phyloP scores from a whole-genome alignment of 176 grass and related monocot species.

The Coix lacrymajobi region DNA sequence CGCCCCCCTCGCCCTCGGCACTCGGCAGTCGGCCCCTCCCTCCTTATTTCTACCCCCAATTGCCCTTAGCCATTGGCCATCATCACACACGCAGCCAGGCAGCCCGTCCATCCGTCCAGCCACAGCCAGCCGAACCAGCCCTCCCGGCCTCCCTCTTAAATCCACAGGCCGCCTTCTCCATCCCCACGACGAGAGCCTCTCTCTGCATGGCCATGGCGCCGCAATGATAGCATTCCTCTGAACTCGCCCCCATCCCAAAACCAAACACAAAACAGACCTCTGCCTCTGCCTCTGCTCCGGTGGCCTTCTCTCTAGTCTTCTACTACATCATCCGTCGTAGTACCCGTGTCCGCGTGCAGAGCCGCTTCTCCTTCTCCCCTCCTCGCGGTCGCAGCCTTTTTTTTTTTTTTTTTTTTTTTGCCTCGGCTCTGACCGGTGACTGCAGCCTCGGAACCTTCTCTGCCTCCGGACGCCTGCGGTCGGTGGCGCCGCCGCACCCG shows the following conservation, averaged over 20 bases:
- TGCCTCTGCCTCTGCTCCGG: neutral
- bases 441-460: neutral
- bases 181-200: neutral
- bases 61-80: neutral
- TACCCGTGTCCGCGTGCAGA: neutral
- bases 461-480: neutral
- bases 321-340: neutral
- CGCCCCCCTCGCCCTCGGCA: too few relatives aligned
- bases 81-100: neutral
- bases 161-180: neutral
- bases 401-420: too few relatives aligned
- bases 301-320: too few relatives aligned
- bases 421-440: neutral
- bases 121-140: neutral
- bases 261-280: neutral
- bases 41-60: slow-evolving; percentile 21
- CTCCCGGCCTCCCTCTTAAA: neutral
- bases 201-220: slow-evolving; percentile 8
- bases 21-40: neutral
- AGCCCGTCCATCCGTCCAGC: neutral
- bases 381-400: neutral
- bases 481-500: neutral
- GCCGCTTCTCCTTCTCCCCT: neutral
- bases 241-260: slow-evolving; percentile 32
- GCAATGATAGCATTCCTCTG: slow-evolving; percentile 26